phyloP scores from a whole-genome alignment of 2,329 filamentous ascomycete species.

The Penicillium olsonii region DNA sequence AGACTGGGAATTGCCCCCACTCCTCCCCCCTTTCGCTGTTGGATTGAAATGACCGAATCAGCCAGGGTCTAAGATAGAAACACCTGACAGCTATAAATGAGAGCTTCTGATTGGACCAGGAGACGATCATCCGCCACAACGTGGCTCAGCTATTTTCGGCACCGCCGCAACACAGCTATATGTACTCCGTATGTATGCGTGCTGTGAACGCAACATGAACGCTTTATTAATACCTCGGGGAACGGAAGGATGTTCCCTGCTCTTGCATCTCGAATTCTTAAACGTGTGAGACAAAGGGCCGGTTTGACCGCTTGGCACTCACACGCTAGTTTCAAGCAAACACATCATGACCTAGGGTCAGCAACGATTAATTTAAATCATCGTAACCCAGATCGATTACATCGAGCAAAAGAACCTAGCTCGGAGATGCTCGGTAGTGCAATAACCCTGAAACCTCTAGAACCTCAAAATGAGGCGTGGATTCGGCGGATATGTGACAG shows the following conservation, averaged over 20 bases:
- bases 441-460: conserved; percentile 24
- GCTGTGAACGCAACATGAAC: not conserved
- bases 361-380: conserved; percentile 7
- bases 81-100: not conserved
- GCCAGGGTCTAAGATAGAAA: not conserved
- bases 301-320: conserved; percentile 10
- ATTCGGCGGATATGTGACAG: conserved; percentile 20
- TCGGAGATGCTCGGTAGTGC: conserved; percentile 23
- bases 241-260: not conserved
- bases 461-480: conserved; percentile 11
- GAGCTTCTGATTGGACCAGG: conserved; percentile 1
- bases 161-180: conserved; percentile 15
- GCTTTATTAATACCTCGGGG: too few species aligned
- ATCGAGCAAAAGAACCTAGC: not conserved
- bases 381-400: conserved; percentile 8
- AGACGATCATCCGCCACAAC: conserved; percentile 15
- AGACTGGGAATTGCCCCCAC: not conserved
- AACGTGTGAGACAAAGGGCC: not conserved
- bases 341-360: not conserved
- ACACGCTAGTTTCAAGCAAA: conserved; percentile 10
- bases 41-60: not conserved
- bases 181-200: not conserved
- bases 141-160: conserved; percentile 16
- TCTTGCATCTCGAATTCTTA: not conserved
- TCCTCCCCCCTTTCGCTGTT: not conserved